Evolutionary conservation across 2,329 filamentous ascomycete species (phyloP).

Genomic region (Diaporthe citrichinensis): DNA sequence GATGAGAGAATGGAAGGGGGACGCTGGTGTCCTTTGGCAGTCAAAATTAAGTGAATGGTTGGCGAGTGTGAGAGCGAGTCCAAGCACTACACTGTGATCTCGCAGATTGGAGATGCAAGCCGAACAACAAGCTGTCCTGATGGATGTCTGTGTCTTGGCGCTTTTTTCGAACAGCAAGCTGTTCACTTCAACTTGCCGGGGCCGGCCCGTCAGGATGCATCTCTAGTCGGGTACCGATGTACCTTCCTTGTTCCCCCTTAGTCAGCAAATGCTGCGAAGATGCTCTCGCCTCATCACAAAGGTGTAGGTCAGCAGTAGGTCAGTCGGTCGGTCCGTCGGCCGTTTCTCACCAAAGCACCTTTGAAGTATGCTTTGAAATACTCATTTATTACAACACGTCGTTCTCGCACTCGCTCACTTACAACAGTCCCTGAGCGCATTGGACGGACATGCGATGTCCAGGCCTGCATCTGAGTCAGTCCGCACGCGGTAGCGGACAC

Average conservation of each 20-base stretch:
- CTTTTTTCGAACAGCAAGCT: conserved; percentile 39
- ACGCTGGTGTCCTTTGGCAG: not conserved
- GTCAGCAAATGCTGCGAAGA: not conserved
- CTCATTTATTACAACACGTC: not conserved
- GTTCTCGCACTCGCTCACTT: not conserved
- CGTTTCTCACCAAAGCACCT: not conserved
- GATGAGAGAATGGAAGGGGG: not conserved
- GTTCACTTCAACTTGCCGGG: conserved; percentile 40
- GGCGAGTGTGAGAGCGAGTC: not conserved
- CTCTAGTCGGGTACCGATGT: conserved; percentile 22
- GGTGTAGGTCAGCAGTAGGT: not conserved
- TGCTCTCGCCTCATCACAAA: not conserved
- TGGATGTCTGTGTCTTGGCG: conserved; percentile 13
- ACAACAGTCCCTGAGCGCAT: not conserved
- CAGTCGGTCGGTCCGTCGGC: not conserved
- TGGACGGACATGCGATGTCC: not conserved
- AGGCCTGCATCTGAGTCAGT: not conserved
- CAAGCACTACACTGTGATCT: not conserved
- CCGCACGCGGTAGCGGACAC: not conserved
- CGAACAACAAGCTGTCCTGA: conserved; percentile 38
- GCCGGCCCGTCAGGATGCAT: conserved; percentile 23
- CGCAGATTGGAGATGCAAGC: conserved; percentile 13
- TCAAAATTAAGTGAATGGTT: not conserved
- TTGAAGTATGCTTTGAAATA: not conserved
- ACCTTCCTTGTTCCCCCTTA: not conserved